Evolutionary conservation across 768 basidiomycete species (phyloP), one percentile per base, ranked within the genome.

Genomic region (Amanita rubescens): DNA sequence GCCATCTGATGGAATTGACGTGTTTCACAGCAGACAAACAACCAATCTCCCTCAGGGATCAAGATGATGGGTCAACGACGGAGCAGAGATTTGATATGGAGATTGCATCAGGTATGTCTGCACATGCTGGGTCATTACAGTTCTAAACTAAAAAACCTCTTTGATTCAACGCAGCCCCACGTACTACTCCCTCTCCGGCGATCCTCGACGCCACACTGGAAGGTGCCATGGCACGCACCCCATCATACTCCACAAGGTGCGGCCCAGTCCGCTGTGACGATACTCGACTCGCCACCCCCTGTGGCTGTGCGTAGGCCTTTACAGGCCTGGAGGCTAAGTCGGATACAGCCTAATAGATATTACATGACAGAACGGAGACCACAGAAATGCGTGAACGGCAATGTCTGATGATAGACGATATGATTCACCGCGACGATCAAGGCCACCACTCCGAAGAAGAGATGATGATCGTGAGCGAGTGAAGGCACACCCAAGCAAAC

Each of bases 351-450:
- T n/a, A n/a, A n/a, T n/a, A n/a, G n/a, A n/a, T n/a, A n/a, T n/a
- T n/a, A n/a, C n/a, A n/a, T n/a, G n/a, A n/a, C n/a, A n/a, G n/a
- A n/a, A n/a, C n/a, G n/a, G n/a, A n/a, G n/a, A n/a, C n/a, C n/a
- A n/a, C n/a, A n/a, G n/a, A n/a, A n/a, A n/a, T n/a, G n/a, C n/a
- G n/a, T n/a, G n/a, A n/a, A n/a, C n/a, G n/a, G n/a, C n/a, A n/a
- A 51, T 51, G 49, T 38, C 38, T 20, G 11, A 34, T 30, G 49
- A 51, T 25, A 51, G 49, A 30, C 49, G 41, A 14, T 51, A n/a
- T n/a, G n/a, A 51, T 24, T 46, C 34, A 22, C 44, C 44, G 14
- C 41, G 39, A 19, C 52, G 52, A 24, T 46, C 42, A 15, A 45
- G 52, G 34, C 46, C 52, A 9, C 52, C 52, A 1, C n/a, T 39